These are phyloP conservation scores for Prunella vulgaris DNA, from an alignment of 257 asterid species.

Conservation along the genomic window DNA sequence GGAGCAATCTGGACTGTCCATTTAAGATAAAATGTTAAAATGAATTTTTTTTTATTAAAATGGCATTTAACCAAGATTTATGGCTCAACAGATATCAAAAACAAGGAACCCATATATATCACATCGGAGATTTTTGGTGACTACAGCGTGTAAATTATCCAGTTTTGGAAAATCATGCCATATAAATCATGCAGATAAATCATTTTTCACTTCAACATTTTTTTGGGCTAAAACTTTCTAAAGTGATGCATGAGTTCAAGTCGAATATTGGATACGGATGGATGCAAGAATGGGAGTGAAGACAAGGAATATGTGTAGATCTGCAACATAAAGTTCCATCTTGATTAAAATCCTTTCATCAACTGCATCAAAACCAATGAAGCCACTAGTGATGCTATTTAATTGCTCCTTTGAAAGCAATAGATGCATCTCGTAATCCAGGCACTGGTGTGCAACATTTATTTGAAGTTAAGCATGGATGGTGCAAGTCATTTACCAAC, in stretches of 20 bases:
- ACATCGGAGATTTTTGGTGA: no score
- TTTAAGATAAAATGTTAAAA: neutral
- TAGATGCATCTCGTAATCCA: neutral
- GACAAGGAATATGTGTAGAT: neutral
- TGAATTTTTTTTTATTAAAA: neutral
- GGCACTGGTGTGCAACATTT: neutral
- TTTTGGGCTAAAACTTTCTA: no score
- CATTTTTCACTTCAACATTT: no score
- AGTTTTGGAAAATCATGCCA: no score
- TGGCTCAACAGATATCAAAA: neutral
- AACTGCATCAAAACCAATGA: conserved; percentile 1
- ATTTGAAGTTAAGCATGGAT: neutral
- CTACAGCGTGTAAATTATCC: no score
- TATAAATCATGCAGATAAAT: no score
- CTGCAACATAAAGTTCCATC: neutral
- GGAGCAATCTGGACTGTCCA: neutral
- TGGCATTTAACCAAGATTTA: neutral
- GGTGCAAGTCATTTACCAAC: conserved; percentile 1
- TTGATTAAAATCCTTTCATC: neutral
- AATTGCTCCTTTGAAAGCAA: neutral
- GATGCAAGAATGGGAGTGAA: neutral
- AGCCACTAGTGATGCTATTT: neutral
- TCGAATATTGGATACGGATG: neutral
- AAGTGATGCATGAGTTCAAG: neutral
- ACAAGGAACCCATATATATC: neutral